Base-by-base conservation (phyloP, 2,329 filamentous ascomycete genomes). In the Elsinoe fawcettii region DNA sequence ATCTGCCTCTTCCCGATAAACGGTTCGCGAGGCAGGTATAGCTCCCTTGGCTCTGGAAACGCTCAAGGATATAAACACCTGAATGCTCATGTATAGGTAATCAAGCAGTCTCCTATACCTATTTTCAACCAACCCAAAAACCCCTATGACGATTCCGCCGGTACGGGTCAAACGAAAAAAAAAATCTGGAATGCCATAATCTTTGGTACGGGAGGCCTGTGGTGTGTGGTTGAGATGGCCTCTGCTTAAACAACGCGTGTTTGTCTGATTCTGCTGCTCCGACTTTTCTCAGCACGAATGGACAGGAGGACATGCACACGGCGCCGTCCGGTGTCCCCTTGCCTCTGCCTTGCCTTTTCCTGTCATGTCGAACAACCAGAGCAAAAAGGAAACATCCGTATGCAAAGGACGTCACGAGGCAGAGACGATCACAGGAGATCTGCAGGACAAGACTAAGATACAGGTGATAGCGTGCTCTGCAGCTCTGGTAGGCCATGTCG, bases 341-440 rank as follows among this genome's bases (percentile, higher is more conserved):
- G 20, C 25, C 22, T 25, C 18, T 34, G 49, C 16, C 30, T 32
- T 18, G 14, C 46, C 9, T 14, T 20, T 23, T 6, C 23, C 9
- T 46, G 5, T 37, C 34, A 8, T 9, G 9, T 53, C 25, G n/a
- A 37, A 37, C 11, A n/a, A 37, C 11, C 34, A 12, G 3, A 39
- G 22, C 30, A 9, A 36, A 30, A 36, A 36, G 30, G 46, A 32
- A 51, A 32, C 16, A 51, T 18, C n/a, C 49, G 49, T 25, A 30
- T 36, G 49, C 49, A 39, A 5, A 23, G 22, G 14, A 53, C 49
- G 49, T 53, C 49, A 53, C 49, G 34, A 37, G 49, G 30, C 49
- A 53, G 49, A 30, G 49, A 12, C 14, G 49, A 53, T 53, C 49
- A 20, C 34, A 20, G 32, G 25, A 53, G 49, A 53, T 53, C 49